Evolutionary conservation across 2,329 filamentous ascomycete genomes (phyloP), one percentile per base, ranked within the genome.

Genomic region (Exophiala xenobiotica): DNA sequence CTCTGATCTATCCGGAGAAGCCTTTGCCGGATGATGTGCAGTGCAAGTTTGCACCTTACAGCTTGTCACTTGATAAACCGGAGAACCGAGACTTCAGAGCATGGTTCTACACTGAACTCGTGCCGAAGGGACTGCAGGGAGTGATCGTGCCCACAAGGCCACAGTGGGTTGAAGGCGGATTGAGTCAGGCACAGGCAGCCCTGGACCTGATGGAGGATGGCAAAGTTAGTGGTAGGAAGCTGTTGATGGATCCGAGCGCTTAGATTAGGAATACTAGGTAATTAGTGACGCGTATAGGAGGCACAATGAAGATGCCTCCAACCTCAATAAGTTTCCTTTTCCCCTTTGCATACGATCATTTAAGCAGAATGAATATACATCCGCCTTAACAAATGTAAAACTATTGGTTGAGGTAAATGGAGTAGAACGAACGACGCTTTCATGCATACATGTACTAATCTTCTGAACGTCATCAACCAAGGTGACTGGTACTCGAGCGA

Each of bases 211-310:
- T 78, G 58, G 72, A 65, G 63, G 62, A 70, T 29, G 69, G 68
- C 2, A 74, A 71, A 56, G 70, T 78, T 29, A 74, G 69, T 54
- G 74, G 72, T 6, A 61, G 64, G 54, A 78, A 78, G 65, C 54
- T 78, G 54, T 72, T 78, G 47, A 6, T 9, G 29, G 29, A 33
- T 33, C 29, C 29, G 29, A 33, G 29, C 29, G 29, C 29, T 8
- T 33, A 33, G 29, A 12, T 33, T 33, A 33, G 5, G 9, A 12
- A 33, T 33, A 51, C n/a, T n/a, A n/a, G n/a, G n/a, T n/a, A n/a
- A n/a, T n/a, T n/a, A n/a, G n/a, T n/a, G n/a, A n/a, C n/a, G n/a
- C n/a, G n/a, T n/a, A n/a, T n/a, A n/a, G n/a, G n/a, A n/a, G n/a
- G n/a, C n/a, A n/a, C n/a, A n/a, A n/a, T n/a, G n/a, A n/a, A n/a